Conservation (phyloP, 2,329 filamentous ascomycete genomes). For the Rutstroemia sp. region DNA sequence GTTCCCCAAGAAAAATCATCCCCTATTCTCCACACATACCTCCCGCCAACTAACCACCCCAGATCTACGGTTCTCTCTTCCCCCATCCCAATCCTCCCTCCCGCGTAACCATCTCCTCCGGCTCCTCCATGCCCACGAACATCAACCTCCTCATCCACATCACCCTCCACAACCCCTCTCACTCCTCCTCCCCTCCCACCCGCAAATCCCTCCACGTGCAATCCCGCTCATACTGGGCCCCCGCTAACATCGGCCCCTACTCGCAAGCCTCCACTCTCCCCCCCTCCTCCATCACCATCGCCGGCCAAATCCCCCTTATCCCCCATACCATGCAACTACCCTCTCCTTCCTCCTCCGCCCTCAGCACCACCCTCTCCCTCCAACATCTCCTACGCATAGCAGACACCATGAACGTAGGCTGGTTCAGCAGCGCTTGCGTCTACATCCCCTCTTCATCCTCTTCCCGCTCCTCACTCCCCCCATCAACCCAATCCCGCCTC, state of each 20-base stretch:
- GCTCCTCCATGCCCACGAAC: constrained; percentile 53
- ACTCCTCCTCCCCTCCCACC: neutral
- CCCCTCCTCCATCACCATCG: constrained; percentile 52
- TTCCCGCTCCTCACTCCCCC: constrained; percentile 15
- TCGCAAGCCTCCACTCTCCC: constrained; percentile 71
- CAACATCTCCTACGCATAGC: constrained; percentile 89
- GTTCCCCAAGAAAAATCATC: too few relatives aligned
- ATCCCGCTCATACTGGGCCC: constrained; percentile 92
- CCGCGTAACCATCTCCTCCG: constrained; percentile 75
- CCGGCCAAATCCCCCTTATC: constrained; percentile 85
- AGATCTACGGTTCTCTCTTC: constrained; percentile 69
- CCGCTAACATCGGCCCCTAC: constrained; percentile 95
- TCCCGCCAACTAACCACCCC: neutral
- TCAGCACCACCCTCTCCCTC: constrained; percentile 50
- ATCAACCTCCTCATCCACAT: constrained; percentile 55
- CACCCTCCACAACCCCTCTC: constrained; percentile 20
- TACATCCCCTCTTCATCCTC: constrained; percentile 50
- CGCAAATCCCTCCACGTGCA: constrained; percentile 73
- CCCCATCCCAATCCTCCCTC: constrained; percentile 73
- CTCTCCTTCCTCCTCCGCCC: neutral
- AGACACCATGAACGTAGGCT: constrained; percentile 59
- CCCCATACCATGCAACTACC: constrained; percentile 69
- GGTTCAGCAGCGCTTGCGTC: constrained; percentile 69
- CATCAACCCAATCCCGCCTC: constrained; percentile 33
- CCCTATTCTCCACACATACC: neutral